Base-by-base conservation (phyloP, 2,329 filamentous ascomycete genomes). In the Myriangium duriaei region DNA sequence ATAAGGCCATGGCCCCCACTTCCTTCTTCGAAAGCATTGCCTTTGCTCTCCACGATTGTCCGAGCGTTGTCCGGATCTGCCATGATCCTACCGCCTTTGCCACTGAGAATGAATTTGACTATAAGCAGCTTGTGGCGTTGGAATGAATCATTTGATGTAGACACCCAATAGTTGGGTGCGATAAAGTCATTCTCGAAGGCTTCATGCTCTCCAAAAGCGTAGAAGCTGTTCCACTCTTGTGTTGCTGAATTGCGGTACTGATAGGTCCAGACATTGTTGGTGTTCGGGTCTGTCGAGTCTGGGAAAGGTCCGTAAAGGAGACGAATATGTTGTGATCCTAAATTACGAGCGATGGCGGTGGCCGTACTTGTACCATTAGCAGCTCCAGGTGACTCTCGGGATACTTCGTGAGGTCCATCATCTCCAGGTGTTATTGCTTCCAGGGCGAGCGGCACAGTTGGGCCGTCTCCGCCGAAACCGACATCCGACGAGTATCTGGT, bases 381-480 rank as follows among this genome's bases (percentile, higher is more conserved):
- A n/a, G 26, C 13, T 24, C 32, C 17, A 11, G 18, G 18, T 24
- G 3, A 5, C 18, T 13, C 2, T 4, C 17, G 11, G 3, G 5
- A 14, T 13, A 26, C 16, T 11, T 7, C 4, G 5, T 28, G 3
- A 10, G 26, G 11, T 19, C 35, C 13, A 12, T 12, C 11, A 16
- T 11, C 28, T 30, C 35, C 26, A 21, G 3, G 12, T 30, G n/a
- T n/a, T n/a, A n/a, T n/a, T n/a, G n/a, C 24, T 14, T 13, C 26
- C 24, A 82, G 57, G 1, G 65, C 67, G 26, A 81, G 54, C 5
- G 77, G 76, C 11, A 58, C 56, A 2, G 70, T 76, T 2, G 74
- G 63, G 5, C 72, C 71, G 48, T 76, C 71, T 13, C 71, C 72
- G 32, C 78, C 78, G 49, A 81, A 81, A 4, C 68, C 73, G 9